These are phyloP conservation scores for Aquilaria agallochum DNA, from an alignment of 441 rosid genomes.

Conservation along the genomic window DNA sequence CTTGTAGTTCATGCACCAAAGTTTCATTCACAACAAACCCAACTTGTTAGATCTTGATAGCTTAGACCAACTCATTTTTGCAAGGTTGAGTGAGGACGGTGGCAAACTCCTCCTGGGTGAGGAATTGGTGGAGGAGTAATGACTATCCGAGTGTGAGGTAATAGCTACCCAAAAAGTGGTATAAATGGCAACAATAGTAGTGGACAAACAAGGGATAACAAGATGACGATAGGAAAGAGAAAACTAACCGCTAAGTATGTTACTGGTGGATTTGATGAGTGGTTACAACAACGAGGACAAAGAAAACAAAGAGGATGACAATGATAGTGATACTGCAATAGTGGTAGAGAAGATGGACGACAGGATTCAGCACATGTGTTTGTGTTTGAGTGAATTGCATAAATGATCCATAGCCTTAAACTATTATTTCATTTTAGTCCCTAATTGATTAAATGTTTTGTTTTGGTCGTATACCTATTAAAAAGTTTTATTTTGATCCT, in stretches of 20 bases:
- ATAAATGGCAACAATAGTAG: constrained; percentile 25
- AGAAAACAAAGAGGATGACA: constrained; percentile 22
- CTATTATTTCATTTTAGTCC: too few species aligned
- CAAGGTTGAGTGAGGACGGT: constrained; percentile 25
- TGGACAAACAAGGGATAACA: constrained; percentile 2
- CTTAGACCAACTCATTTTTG: constrained; percentile 18
- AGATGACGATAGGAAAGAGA: neutral
- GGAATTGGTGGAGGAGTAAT: constrained; percentile 59
- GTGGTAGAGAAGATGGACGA: constrained; percentile 21
- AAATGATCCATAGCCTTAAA: too few species aligned
- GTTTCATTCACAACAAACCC: constrained; percentile 38
- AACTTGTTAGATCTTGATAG: constrained; percentile 8
- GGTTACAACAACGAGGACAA: constrained; percentile 30
- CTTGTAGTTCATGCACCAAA: constrained; percentile 41
- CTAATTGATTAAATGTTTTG: too few species aligned
- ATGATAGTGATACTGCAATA: constrained; percentile 27
- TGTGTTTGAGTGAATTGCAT: too few species aligned
- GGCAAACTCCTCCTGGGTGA: constrained; percentile 29
- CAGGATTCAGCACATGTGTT: constrained; percentile 57
- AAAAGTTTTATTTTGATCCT: too few species aligned
- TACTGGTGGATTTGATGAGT: constrained; percentile 70
- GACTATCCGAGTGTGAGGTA: constrained; percentile 72
- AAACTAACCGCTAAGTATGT: constrained; percentile 57
- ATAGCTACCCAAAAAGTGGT: constrained; percentile 69
- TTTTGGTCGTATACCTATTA: too few species aligned